Base-by-base conservation (phyloP, 169 alveolate genomes). In the Plasmodium vinckei region DNA sequence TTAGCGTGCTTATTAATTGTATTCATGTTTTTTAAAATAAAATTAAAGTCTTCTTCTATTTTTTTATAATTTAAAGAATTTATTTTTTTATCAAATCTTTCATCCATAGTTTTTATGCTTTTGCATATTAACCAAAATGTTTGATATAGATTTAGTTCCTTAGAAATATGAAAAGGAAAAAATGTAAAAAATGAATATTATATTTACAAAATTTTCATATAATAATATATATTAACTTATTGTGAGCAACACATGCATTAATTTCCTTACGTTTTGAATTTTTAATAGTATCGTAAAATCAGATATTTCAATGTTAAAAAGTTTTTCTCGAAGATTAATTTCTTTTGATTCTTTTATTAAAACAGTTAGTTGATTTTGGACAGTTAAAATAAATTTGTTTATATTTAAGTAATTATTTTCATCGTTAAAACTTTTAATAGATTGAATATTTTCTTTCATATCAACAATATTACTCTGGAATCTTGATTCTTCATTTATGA, bases 1-100 rank as follows among this genome's bases (percentile, higher is more conserved):
- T 82, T 82, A 25, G 90, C 90, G 46, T 82, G 82, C 49, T 82
- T 82, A 61, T 82, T 82, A 82, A 82, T 82, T 82, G 67, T 82
- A 71, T 82, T 82, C 90, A 82, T 82, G 65, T 82, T 82, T 67
- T 82, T 82, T 57, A 82, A 21, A 46, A 82, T 82, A 69, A 82
- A 53, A 61, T 82, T 82, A 68, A 82, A 82, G 23, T 82, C 90
- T 21, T 82, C 90, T 67, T 82, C 90, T 82, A 82, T 67, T 67
- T 82, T 82, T 65, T 82, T 82, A 49, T 82, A 57, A 59, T 82
- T 82, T 19, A 82, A 70, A 15, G 82, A 65, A 25, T 82, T 82
- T 0, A 82, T 67, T 82, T 82, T 82, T 82, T 82, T 82, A 39
- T 82, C 90, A 61, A 82, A 82, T 54, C 82, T 44, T 27, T 82